Conservation (phyloP, 257 asterid species). For the Osmanthus fragrans region DNA sequence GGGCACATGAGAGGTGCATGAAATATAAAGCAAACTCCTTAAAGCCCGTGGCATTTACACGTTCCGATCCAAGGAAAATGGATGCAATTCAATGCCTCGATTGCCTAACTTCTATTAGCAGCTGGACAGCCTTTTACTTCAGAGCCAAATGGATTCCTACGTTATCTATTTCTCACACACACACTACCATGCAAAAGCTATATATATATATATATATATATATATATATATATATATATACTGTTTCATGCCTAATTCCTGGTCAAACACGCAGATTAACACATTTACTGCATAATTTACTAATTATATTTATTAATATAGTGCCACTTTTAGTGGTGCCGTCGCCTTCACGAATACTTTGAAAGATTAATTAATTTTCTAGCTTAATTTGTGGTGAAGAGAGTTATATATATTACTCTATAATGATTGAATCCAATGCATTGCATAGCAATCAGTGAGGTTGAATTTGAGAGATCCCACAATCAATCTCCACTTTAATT, state of each 20-base stretch:
- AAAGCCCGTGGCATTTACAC: conserved; percentile 51
- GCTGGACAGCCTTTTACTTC: conserved; percentile 21
- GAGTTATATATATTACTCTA: neutral
- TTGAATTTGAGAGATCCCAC: conserved; percentile 8
- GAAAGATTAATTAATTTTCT: conserved; percentile 14
- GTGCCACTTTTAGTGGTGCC: conserved; percentile 33
- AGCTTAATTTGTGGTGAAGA: neutral
- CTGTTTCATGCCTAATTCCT: conserved; percentile 5
- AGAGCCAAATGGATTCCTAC: conserved; percentile 48
- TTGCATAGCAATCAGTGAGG: conserved; percentile 34
- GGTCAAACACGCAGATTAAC: conserved; percentile 67
- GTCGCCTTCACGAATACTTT: conserved; percentile 76
- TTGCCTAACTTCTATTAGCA: conserved; percentile 6
- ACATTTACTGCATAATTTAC: conserved; percentile 17
- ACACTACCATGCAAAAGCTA: neutral
- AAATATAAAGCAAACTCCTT: conserved; percentile 47
- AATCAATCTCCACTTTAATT: neutral
- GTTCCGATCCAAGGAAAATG: conserved; percentile 44
- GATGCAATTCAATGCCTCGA: conserved; percentile 44
- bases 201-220: too few relatives aligned
- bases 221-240: too few relatives aligned
- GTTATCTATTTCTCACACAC: conserved; percentile 12
- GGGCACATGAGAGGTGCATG: conserved; percentile 33
- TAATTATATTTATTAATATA: neutral
- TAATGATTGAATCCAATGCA: conserved; percentile 8